Conservation (phyloP, 2,329 filamentous ascomycete species). For the Cordyceps militaris region DNA sequence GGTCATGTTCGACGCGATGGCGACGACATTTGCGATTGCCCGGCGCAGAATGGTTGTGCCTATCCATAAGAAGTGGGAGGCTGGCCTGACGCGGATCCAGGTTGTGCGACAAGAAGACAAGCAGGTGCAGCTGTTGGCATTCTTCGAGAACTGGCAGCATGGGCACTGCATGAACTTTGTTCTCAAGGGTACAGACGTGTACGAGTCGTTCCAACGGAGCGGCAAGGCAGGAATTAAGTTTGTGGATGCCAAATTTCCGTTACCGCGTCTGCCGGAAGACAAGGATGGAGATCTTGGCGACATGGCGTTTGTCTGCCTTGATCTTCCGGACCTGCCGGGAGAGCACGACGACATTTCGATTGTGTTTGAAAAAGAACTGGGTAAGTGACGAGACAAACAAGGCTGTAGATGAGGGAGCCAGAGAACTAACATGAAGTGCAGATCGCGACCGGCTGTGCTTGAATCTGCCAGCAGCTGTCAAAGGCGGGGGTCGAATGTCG, state of each 20-base stretch:
- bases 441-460: constrained; percentile 47
- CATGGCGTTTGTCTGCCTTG: constrained; percentile 73
- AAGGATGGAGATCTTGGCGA: constrained; percentile 48
- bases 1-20: constrained; percentile 67
- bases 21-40: constrained; percentile 71
- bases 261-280: constrained; percentile 56
- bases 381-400: constrained; percentile 40
- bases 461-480: constrained; percentile 50
- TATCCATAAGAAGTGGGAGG: constrained; percentile 92
- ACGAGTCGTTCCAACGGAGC: constrained; percentile 59
- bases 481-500: constrained; percentile 34
- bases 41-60: constrained; percentile 83
- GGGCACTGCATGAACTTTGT: constrained; percentile 85
- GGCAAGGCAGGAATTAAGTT: constrained; percentile 69
- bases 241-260: constrained; percentile 83
- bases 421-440: constrained; percentile 25
- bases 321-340: constrained; percentile 80
- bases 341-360: constrained; percentile 91
- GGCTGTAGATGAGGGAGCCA: not conserved
- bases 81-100: constrained; percentile 71
- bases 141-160: constrained; percentile 82
- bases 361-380: constrained; percentile 70
- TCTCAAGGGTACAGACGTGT: constrained; percentile 75
- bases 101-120: constrained; percentile 66
- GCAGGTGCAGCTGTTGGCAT: constrained; percentile 70